Conservation (phyloP, 2,329 filamentous ascomycete genomes). For the Colletotrichum sp. region DNA sequence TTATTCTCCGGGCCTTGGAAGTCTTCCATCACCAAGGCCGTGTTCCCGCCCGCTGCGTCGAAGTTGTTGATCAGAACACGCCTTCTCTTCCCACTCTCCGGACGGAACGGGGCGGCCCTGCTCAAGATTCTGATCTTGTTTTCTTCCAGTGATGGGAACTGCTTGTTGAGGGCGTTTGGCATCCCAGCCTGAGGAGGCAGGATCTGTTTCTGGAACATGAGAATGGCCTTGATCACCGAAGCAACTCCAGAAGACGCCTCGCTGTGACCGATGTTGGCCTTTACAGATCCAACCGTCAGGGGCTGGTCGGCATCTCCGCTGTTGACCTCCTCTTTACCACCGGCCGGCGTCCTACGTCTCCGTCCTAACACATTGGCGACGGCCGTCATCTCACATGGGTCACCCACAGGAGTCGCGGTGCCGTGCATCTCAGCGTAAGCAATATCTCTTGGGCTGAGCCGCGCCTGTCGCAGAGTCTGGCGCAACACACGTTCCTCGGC, state of each 20-base stretch:
- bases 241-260: constrained; percentile 31
- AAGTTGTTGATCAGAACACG: constrained; percentile 40
- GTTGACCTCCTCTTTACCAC: neutral
- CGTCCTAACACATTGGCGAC: constrained; percentile 27
- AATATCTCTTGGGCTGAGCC: constrained; percentile 21
- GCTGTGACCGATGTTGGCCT: constrained; percentile 24
- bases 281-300: constrained; percentile 17
- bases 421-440: constrained; percentile 48
- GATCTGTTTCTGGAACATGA: constrained; percentile 32
- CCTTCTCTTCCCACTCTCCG: neutral
- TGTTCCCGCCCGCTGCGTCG: constrained; percentile 33
- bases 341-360: neutral
- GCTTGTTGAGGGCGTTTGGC: neutral
- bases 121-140: neutral
- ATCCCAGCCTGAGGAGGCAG: constrained; percentile 31
- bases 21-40: constrained; percentile 25
- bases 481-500: constrained; percentile 44
- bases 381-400: constrained; percentile 49
- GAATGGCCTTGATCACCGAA: constrained; percentile 34
- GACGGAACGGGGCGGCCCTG: neutral
- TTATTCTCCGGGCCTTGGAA: neutral
- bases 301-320: neutral
- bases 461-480: constrained; percentile 49
- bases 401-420: constrained; percentile 51
- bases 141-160: neutral